phyloP scores from a whole-genome alignment of 495 filamentous ascomycete species.

The Penicillium maclennaniae region DNA sequence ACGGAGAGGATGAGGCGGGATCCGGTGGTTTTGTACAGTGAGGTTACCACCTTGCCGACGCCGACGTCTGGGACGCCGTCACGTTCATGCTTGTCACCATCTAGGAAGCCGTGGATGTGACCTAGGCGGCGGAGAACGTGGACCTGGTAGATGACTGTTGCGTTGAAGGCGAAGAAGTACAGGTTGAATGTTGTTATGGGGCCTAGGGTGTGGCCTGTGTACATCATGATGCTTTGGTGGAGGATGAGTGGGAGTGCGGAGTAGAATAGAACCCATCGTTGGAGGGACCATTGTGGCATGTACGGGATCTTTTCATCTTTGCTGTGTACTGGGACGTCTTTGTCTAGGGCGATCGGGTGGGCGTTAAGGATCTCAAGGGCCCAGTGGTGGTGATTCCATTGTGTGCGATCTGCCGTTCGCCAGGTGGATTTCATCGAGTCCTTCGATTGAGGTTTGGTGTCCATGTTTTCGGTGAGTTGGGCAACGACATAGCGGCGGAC shows the following conservation, averaged over 20 bases:
- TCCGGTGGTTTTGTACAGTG: slow-evolving; percentile 32
- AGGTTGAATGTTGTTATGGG: slow-evolving; percentile 33
- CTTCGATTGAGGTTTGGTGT: slow-evolving; percentile 29
- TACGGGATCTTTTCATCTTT: slow-evolving; percentile 38
- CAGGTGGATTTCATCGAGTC: slow-evolving; percentile 46
- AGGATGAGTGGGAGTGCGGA: slow-evolving; percentile 32
- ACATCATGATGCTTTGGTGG: slow-evolving; percentile 31
- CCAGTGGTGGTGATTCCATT: slow-evolving; percentile 37
- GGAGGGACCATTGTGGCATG: slow-evolving; percentile 37
- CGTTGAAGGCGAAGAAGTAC: slow-evolving; percentile 37
- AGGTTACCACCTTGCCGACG: slow-evolving; percentile 26
- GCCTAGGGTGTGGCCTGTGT: slow-evolving; percentile 28
- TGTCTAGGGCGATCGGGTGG: slow-evolving; percentile 30
- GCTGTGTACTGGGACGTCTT: slow-evolving; percentile 33
- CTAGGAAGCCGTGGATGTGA: slow-evolving; percentile 29
- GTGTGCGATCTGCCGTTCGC: slow-evolving; percentile 28
- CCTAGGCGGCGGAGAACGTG: slow-evolving; percentile 28
- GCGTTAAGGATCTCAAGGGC: slow-evolving; percentile 33
- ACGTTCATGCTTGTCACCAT: slow-evolving; percentile 31
- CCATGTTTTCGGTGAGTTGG: slow-evolving; percentile 16
- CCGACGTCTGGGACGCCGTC: slow-evolving; percentile 31
- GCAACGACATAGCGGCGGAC: background rate
- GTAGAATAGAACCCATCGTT: slow-evolving; percentile 40
- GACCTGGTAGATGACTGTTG: slow-evolving; percentile 34
- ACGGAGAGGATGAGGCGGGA: slow-evolving; percentile 27